These are phyloP conservation scores for Boletus sp. DNA, from an alignment of 768 basidiomycete genomes.

Conservation along the genomic window DNA sequence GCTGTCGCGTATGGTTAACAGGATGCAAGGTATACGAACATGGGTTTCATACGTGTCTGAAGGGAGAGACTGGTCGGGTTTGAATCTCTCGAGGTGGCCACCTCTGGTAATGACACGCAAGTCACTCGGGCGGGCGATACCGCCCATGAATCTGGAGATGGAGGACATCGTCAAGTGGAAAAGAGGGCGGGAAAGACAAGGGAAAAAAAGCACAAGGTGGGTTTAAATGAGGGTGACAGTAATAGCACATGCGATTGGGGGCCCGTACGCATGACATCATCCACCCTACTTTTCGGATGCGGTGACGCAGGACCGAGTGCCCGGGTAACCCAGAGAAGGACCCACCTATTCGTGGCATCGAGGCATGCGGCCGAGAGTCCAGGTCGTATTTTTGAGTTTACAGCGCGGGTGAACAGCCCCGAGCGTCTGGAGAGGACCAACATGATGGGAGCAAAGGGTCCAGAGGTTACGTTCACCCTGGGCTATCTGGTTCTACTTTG, in stretches of 20 bases:
- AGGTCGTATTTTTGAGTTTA: background rate
- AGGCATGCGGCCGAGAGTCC: background rate
- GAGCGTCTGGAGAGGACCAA: background rate
- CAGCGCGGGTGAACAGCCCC: background rate
- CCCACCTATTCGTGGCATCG: background rate
- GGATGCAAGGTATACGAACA: slow-evolving; percentile 24
- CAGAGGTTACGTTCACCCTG: background rate
- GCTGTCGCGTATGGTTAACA: slow-evolving; percentile 30
- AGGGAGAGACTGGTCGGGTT: slow-evolving; percentile 30
- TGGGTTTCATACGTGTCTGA: slow-evolving; percentile 36
- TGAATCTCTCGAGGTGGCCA: slow-evolving; percentile 27
- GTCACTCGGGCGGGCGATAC: slow-evolving; percentile 38
- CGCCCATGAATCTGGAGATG: slow-evolving; percentile 35
- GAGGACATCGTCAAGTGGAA: slow-evolving; percentile 11
- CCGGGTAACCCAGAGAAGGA: background rate
- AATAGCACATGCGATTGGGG: background rate
- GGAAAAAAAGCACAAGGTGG: background rate
- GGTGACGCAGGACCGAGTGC: background rate
- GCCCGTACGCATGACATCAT: slow-evolving; percentile 21
- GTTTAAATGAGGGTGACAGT: slow-evolving; percentile 9
- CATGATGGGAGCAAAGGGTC: background rate
- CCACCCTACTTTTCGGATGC: slow-evolving; percentile 3
- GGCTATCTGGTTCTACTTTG: background rate
- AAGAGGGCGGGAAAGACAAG: background rate
- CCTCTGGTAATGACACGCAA: slow-evolving; percentile 35